Conservation (phyloP, 2,329 filamentous ascomycete species). For the Aspergillus glaucus region DNA sequence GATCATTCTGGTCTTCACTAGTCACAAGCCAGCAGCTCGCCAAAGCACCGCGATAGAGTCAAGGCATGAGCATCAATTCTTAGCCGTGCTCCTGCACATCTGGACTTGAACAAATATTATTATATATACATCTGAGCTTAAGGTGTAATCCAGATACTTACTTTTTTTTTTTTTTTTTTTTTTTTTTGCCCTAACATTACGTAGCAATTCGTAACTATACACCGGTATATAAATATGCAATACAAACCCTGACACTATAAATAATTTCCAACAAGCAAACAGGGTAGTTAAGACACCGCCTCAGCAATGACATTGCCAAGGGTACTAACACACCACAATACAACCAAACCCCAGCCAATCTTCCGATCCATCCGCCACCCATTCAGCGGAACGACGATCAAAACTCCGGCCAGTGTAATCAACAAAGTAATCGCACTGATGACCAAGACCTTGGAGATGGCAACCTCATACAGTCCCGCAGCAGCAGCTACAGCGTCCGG, state of each 20-base stretch:
- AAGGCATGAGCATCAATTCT: too few relatives aligned
- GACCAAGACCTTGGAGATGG: constrained; percentile 76
- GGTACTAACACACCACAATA: constrained; percentile 75
- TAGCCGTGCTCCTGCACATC: too few relatives aligned
- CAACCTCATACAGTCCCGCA: constrained; percentile 65
- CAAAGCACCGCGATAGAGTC: too few relatives aligned
- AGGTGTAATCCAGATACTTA: too few relatives aligned
- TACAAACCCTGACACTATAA: neutral
- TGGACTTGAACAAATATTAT: too few relatives aligned
- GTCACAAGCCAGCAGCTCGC: too few relatives aligned
- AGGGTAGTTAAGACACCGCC: constrained; percentile 33
- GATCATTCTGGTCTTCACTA: too few relatives aligned
- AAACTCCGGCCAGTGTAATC: constrained; percentile 67
- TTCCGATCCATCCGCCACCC: constrained; percentile 76
- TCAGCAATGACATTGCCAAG: constrained; percentile 76
- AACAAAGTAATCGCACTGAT: constrained; percentile 80
- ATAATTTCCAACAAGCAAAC: neutral
- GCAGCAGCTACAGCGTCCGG: constrained; percentile 7
- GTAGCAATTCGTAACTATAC: neutral
- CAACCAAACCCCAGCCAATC: constrained; percentile 76
- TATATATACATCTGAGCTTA: too few relatives aligned
- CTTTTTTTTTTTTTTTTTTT: neutral
- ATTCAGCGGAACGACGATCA: constrained; percentile 77
- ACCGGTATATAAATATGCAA: neutral
- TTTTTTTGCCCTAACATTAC: neutral